Evolutionary conservation across 768 basidiomycete genomes (phyloP).

Genomic region (Cystobasidium tubakii): DNA sequence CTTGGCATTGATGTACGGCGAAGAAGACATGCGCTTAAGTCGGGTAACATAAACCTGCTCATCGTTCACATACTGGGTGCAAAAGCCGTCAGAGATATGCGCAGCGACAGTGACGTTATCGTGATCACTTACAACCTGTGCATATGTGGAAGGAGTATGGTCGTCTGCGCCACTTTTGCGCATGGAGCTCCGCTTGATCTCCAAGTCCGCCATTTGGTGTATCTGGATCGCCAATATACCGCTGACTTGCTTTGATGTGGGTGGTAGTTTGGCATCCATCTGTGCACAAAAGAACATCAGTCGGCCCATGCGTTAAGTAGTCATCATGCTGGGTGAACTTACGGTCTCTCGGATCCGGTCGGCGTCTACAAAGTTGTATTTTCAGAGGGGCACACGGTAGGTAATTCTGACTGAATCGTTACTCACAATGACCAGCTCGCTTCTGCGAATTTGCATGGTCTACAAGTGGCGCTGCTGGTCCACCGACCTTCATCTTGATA

Average conservation of each 20-base stretch:
- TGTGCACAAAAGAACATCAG: background rate
- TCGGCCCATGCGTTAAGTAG: background rate
- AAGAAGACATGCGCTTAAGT: slow-evolving; percentile 31
- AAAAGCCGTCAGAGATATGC: no score
- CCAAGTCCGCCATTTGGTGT: slow-evolving; percentile 37
- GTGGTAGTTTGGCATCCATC: slow-evolving; percentile 16
- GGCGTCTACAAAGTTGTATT: slow-evolving; percentile 4
- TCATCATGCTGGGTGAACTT: background rate
- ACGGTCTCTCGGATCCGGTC: slow-evolving; percentile 29
- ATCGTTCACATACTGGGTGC: slow-evolving; percentile 33
- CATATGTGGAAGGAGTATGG: slow-evolving; percentile 33
- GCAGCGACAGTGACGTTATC: no score
- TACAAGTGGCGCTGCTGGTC: slow-evolving; percentile 16
- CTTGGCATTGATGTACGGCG: slow-evolving; percentile 36
- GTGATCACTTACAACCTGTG: slow-evolving; percentile 13
- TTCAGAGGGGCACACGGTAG: background rate
- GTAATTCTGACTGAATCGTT: background rate
- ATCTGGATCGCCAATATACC: slow-evolving; percentile 39
- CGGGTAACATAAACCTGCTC: slow-evolving; percentile 34
- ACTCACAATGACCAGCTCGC: slow-evolving; percentile 21
- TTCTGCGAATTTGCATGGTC: slow-evolving; percentile 6
- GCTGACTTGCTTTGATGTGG: slow-evolving; percentile 14
- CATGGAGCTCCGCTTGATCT: slow-evolving; percentile 2
- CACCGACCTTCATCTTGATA: slow-evolving; percentile 22
- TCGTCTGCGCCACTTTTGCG: background rate